A percentile compares a stretch with the other conserved stretches of the same genome.
Conservation (phyloP, 495 filamentous ascomycete species). For the Tetracladium setigerum region DNA sequence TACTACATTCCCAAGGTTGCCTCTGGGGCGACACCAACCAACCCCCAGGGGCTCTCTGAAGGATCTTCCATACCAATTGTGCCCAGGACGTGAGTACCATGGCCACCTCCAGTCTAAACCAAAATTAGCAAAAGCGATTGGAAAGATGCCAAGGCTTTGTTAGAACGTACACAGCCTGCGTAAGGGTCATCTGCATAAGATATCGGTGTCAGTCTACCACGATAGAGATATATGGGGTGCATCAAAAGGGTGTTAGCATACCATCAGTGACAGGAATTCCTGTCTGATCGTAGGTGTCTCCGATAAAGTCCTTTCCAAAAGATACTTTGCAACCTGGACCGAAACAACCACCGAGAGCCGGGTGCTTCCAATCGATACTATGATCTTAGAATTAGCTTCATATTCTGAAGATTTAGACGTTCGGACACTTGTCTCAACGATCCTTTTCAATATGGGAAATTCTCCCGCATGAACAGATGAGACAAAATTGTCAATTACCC, state of each 20-base stretch:
- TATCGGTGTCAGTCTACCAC: too few species aligned
- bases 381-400: conserved; percentile 6
- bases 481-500: conserved; percentile 16
- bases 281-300: conserved; percentile 37
- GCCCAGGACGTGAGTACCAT: conserved; percentile 42
- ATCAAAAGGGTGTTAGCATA: conserved; percentile 16
- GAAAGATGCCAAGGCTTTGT: too few species aligned
- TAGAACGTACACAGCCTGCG: too few species aligned
- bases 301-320: conserved; percentile 46
- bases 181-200: too few species aligned
- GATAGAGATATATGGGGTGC: too few species aligned
- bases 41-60: conserved; percentile 14
- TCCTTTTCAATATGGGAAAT: too few species aligned
- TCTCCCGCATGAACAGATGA: too few species aligned
- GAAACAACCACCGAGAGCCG: conserved; percentile 51
- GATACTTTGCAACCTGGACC: conserved; percentile 44
- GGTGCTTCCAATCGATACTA: conserved; percentile 46
- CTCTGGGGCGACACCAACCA: conserved; percentile 42
- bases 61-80: conserved; percentile 36
- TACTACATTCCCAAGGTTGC: conserved; percentile 40
- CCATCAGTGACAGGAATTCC: conserved; percentile 35
- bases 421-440: too few species aligned
- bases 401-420: too few species aligned
- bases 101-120: conserved; percentile 16
- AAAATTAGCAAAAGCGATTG: too few species aligned